phyloP scores from a whole-genome alignment of 805 yeast genomes.

The Suhomyces sp. region DNA sequence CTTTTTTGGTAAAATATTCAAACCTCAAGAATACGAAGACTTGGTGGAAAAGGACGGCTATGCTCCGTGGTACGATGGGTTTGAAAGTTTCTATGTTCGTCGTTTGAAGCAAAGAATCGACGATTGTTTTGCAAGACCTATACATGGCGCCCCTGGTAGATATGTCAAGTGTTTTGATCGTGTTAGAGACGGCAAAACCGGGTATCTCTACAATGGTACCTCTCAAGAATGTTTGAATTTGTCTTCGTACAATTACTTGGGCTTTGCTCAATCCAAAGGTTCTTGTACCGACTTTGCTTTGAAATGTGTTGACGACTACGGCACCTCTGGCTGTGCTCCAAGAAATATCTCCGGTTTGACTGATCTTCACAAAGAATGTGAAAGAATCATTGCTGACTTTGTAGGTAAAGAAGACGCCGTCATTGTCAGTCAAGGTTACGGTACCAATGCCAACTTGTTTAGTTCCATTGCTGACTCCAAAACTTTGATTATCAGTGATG shows the following conservation, averaged over 20 bases:
- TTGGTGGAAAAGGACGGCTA: conserved; percentile 79
- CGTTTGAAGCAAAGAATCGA: conserved; percentile 87
- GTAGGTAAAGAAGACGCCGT: conserved; percentile 88
- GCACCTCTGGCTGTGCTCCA: conserved; percentile 78
- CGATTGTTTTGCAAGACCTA: conserved; percentile 93
- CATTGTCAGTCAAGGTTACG: conserved; percentile 91
- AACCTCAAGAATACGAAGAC: conserved; percentile 61
- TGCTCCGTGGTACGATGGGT: conserved; percentile 94
- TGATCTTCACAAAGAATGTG: conserved; percentile 71
- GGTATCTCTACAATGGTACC: conserved; percentile 72
- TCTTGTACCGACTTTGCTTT: conserved; percentile 80
- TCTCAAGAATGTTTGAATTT: conserved; percentile 78
- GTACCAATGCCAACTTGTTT: conserved; percentile 89
- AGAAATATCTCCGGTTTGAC: conserved; percentile 72
- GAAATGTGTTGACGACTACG: conserved; percentile 60
- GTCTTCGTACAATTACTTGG: conserved; percentile 89
- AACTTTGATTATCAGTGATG: conserved; percentile 90
- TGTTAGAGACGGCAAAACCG: conserved; percentile 59
- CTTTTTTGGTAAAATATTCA: conserved; percentile 74
- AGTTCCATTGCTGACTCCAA: conserved; percentile 79
- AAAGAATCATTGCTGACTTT: conserved; percentile 73
- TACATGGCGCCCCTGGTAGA: conserved; percentile 98
- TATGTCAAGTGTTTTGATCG: conserved; percentile 80
- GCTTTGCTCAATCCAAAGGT: conserved; percentile 95
- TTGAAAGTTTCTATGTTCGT: conserved; percentile 90